These are phyloP conservation scores for Colletotrichum tamarilloi DNA, from an alignment of 2,329 filamentous ascomycete genomes.

Conservation along the genomic window DNA sequence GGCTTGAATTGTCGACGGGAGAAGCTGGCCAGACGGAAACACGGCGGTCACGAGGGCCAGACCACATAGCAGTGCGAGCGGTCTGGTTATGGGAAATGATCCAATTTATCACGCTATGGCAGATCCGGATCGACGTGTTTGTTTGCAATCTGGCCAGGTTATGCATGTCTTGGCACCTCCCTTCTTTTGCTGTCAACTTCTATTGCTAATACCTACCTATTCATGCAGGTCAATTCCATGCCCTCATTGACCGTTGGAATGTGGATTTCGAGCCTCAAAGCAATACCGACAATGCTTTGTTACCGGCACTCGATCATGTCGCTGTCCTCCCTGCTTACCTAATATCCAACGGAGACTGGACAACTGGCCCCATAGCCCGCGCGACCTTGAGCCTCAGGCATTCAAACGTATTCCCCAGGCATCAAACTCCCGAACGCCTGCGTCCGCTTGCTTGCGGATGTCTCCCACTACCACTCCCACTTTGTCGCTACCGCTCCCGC, in stretches of 20 bases:
- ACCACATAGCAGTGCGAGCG: neutral
- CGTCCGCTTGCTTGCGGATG: neutral
- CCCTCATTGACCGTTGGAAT: neutral
- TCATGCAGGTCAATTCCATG: neutral
- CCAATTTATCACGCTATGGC: conserved; percentile 32
- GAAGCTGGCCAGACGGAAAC: neutral
- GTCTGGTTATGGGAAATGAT: conserved; percentile 12
- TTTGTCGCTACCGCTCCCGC: neutral
- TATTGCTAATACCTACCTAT: neutral
- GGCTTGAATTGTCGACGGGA: neutral
- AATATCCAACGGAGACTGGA: neutral
- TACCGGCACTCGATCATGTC: neutral
- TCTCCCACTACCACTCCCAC: neutral
- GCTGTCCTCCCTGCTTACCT: neutral
- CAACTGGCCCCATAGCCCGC: too few relatives aligned
- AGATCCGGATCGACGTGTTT: conserved; percentile 17
- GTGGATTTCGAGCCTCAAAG: neutral
- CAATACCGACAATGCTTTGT: neutral
- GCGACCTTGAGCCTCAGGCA: neutral
- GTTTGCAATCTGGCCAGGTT: conserved; percentile 25
- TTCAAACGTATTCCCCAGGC: neutral
- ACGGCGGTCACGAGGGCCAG: neutral
- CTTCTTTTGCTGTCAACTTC: neutral
- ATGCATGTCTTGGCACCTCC: conserved; percentile 14
- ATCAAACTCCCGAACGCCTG: neutral